phyloP scores from a whole-genome alignment of 2,329 filamentous ascomycete genomes.

The Didymella lethalis region DNA sequence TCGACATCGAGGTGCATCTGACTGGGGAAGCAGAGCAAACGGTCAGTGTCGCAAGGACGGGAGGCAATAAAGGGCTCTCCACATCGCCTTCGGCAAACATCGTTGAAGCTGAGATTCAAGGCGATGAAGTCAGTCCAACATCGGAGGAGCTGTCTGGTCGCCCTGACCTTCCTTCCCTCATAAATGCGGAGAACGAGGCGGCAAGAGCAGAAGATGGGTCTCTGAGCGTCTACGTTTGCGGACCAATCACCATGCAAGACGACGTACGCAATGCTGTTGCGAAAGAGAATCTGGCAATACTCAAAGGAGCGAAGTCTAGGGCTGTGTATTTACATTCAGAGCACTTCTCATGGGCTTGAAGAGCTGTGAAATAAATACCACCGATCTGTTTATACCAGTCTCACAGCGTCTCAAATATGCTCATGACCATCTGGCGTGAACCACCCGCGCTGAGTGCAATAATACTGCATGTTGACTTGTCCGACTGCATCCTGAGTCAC shows the following conservation, averaged over 20 bases:
- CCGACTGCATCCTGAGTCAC: neutral
- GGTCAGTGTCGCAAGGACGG: neutral
- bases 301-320: constrained; percentile 40
- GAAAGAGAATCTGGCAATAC: constrained; percentile 50
- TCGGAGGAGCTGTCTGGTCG: neutral
- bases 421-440: neutral
- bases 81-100: neutral
- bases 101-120: neutral
- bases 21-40: neutral
- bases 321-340: constrained; percentile 59
- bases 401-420: neutral
- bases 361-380: neutral
- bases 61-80: neutral
- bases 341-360: constrained; percentile 49
- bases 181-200: neutral
- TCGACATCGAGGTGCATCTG: constrained; percentile 4
- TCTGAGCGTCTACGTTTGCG: constrained; percentile 54
- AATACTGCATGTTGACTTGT: neutral
- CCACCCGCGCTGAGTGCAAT: neutral
- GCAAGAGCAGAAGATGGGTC: constrained; percentile 8
- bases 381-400: neutral
- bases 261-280: constrained; percentile 60
- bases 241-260: constrained; percentile 56
- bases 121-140: neutral
- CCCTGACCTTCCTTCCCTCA: neutral